A percentile compares a stretch with the other conserved stretches of the same genome.
phyloP scores from a whole-genome alignment of 176 grass and related monocot species.

The Pharus latifolius region DNA sequence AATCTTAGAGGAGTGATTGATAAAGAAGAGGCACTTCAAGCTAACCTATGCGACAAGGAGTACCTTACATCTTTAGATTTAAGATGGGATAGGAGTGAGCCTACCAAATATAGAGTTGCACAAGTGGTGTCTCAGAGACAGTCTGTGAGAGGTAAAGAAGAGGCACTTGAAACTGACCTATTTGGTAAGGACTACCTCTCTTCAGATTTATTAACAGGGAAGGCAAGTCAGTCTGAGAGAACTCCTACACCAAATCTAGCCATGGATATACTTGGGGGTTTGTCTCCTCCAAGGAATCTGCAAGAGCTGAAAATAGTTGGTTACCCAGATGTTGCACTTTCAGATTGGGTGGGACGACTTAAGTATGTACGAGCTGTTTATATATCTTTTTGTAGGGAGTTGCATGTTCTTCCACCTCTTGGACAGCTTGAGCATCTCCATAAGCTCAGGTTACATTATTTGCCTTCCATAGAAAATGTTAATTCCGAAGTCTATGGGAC shows the following conservation, averaged over 20 bases:
- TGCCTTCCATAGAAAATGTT: not conserved
- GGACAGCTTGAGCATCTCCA: constrained; percentile 15
- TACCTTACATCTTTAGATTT: constrained; percentile 2
- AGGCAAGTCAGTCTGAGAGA: not conserved
- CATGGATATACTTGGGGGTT: not conserved
- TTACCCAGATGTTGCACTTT: not conserved
- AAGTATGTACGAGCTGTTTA: not conserved
- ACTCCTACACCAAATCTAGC: not conserved
- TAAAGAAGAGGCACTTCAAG: not conserved
- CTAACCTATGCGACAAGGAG: constrained; percentile 4
- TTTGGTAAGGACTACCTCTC: not conserved
- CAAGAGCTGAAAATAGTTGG: not conserved
- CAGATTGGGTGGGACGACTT: not conserved
- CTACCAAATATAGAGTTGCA: no score
- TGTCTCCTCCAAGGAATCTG: not conserved
- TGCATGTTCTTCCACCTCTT: not conserved
- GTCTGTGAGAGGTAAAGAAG: not conserved
- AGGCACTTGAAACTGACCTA: not conserved
- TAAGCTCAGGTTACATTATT: not conserved
- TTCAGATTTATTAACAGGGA: not conserved
- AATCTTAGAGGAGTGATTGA: not conserved
- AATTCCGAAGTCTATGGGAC: not conserved
- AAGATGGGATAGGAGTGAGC: not conserved
- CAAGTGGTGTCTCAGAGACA: no score
- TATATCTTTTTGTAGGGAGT: not conserved